Evolutionary conservation across 331 rosid species (phyloP).

Genomic region (Quercus phellos): DNA sequence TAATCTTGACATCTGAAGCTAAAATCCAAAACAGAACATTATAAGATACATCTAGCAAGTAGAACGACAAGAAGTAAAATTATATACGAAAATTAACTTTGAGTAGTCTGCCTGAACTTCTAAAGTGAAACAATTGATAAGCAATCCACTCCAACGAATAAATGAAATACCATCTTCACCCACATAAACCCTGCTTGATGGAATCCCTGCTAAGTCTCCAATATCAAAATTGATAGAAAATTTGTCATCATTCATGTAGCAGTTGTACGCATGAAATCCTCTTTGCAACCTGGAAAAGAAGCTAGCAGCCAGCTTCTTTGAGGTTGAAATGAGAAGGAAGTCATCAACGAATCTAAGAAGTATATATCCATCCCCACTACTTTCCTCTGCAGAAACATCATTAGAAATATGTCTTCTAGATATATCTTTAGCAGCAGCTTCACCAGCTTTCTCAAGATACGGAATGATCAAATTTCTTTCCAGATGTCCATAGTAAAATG

Average conservation of each 20-base stretch:
- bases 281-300: too few species aligned
- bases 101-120: constrained; percentile 46
- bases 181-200: constrained; percentile 41
- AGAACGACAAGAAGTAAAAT: constrained; percentile 15
- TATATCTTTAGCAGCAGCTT: constrained; percentile 13
- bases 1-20: too few species aligned
- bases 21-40: not conserved
- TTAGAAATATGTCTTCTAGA: not conserved
- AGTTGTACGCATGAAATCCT: too few species aligned
- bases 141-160: constrained; percentile 88
- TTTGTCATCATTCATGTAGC: too few species aligned
- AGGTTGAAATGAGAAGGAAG: constrained; percentile 73
- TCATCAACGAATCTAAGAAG: constrained; percentile 75
- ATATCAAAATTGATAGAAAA: constrained; percentile 61
- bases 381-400: constrained; percentile 17
- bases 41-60: not conserved
- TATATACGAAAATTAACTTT: constrained; percentile 38
- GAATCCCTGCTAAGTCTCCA: constrained; percentile 25
- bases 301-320: constrained; percentile 62
- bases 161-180: constrained; percentile 58
- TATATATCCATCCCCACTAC: constrained; percentile 24
- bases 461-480: constrained; percentile 68
- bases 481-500: constrained; percentile 77
- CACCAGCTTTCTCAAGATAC: constrained; percentile 45
- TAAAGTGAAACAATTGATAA: constrained; percentile 52